Evolutionary conservation across 257 asterid species (phyloP).

Genomic region (Capsicum chinense): DNA sequence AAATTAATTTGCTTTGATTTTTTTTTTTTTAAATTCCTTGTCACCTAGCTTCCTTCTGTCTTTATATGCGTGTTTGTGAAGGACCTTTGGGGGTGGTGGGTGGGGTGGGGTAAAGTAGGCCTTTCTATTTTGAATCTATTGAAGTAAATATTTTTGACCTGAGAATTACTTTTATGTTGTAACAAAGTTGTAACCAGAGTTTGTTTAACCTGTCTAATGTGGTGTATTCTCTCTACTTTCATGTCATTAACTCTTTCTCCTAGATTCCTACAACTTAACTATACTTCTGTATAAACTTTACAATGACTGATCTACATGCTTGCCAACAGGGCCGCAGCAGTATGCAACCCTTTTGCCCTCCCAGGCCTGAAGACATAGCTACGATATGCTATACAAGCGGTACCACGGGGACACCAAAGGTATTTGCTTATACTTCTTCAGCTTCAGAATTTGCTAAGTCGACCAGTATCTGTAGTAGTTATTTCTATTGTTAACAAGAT

Average conservation of each 20-base stretch:
- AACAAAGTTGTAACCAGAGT: neutral
- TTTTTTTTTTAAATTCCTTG: neutral
- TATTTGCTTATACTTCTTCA: conserved; percentile 33
- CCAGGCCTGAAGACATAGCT: conserved; percentile 80
- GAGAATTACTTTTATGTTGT: conserved; percentile 9
- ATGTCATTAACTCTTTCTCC: conserved; percentile 7
- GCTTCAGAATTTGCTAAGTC: conserved; percentile 32
- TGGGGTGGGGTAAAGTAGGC: neutral
- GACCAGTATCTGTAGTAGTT: neutral
- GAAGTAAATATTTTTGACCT: neutral
- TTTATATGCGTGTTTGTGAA: neutral
- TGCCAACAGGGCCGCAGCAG: conserved; percentile 63
- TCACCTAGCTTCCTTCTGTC: neutral
- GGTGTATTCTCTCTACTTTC: neutral
- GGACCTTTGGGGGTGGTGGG: neutral
- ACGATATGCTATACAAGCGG: conserved; percentile 99
- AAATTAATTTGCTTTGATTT: neutral
- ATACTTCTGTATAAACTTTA: conserved; percentile 1
- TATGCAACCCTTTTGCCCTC: conserved; percentile 77
- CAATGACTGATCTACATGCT: conserved; percentile 9
- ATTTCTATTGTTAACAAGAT: conserved; percentile 14
- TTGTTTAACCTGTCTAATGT: conserved; percentile 17
- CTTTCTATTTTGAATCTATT: conserved; percentile 16
- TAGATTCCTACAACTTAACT: conserved; percentile 11
- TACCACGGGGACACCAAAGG: conserved; percentile 99